Base-by-base conservation (phyloP, 345 rosid genomes). In the Eutrema heterophyllum region DNA sequence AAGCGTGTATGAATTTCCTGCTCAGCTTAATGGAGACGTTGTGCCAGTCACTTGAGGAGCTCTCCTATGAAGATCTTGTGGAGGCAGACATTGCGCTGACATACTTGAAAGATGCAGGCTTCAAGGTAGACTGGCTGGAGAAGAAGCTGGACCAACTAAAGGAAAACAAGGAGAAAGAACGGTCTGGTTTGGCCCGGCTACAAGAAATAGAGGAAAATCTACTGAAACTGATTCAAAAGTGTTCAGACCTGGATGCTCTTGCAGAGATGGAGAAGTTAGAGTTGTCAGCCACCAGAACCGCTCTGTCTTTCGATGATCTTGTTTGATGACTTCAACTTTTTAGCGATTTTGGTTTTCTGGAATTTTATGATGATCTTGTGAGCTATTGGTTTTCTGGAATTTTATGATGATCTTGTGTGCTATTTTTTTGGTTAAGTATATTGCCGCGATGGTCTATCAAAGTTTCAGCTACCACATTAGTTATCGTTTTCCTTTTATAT, bases 121-220 rank as follows among this genome's bases (percentile, higher is more conserved):
- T 73, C 16, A 43, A 64, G 57, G 70, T 73, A 26, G 60, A 54
- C 16, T 73, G 77, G 76, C 18, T 72, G 43, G 68, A 72, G 68
- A 72, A 29, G 14, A 72, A 39, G 32, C 10, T 72, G 3, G 67
- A 56, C 9, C n/a, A 27, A 2, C 59, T 74, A 0, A 55, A 26
- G 27, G 55, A 7, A 5, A 74, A 36, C 43, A 74, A 56, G 61
- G 67, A 66, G 51, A 67, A 46, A 59, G 67, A 39, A 3, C 5
- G 13, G 24, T 3, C 2, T 9, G 0, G 30, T 52, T 24, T 39
- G 79, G 66, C 43, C 9, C 8, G 39, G 43, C 38, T 74, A 18
- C 68, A 58, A 6, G 64, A 61, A 40, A 24, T 24, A 15, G n/a
- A 59, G 39, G 39, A 74, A 6, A 11, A 3, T 21, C 18, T 53